Evolutionary conservation across 805 yeast species (phyloP).

Genomic region (Candida lessepsii): DNA sequence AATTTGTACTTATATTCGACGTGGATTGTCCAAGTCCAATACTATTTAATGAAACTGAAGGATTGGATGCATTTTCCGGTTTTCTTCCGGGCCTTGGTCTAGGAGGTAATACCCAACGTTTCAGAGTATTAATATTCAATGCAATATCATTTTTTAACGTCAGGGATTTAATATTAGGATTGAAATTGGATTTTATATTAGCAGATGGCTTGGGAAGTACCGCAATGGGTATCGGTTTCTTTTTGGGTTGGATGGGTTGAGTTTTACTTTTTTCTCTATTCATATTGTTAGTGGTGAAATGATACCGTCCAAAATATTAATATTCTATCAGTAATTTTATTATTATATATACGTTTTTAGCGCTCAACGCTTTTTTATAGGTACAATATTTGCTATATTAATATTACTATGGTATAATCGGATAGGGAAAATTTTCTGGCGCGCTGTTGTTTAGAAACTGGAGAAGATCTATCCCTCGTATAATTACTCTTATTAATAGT

Average conservation of each 20-base stretch:
- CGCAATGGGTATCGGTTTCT: slow-evolving; percentile 31
- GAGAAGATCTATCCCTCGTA: too few species aligned
- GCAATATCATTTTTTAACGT: slow-evolving; percentile 17
- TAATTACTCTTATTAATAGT: too few species aligned
- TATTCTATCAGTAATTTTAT: neutral
- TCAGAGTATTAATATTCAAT: slow-evolving; percentile 36
- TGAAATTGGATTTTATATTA: slow-evolving; percentile 18
- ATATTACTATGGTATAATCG: slow-evolving; percentile 2
- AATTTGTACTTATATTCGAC: neutral
- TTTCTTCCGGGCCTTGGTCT: slow-evolving; percentile 56
- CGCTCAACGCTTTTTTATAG: neutral
- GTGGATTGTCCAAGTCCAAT: neutral
- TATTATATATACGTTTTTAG: slow-evolving; percentile 1
- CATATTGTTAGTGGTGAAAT: too few species aligned
- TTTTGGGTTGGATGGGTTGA: slow-evolving; percentile 21
- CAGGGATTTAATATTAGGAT: slow-evolving; percentile 21
- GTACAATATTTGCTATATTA: neutral
- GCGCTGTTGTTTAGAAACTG: neutral
- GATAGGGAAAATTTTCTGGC: slow-evolving; percentile 6
- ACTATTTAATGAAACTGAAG: neutral
- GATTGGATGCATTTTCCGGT: slow-evolving; percentile 19
- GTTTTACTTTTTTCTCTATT: slow-evolving; percentile 29
- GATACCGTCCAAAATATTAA: too few species aligned
- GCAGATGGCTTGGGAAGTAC: slow-evolving; percentile 28
- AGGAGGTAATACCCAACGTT: slow-evolving; percentile 54